Evolutionary conservation across 106 monocot genomes (phyloP).

Genomic region (Dendrobium nobile): DNA sequence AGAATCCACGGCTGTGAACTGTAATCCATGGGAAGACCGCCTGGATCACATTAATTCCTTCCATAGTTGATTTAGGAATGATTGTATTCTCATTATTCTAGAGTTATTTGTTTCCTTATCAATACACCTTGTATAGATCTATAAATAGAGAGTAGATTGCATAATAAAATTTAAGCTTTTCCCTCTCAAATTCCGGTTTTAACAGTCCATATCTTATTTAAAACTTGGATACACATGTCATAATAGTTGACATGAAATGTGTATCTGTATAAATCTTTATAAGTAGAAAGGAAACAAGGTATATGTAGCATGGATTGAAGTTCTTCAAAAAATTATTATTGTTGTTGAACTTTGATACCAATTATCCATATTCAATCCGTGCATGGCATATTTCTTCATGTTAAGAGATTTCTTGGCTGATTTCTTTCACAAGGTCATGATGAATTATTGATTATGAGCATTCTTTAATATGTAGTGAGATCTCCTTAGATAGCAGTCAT

Average conservation of each 20-base stretch:
- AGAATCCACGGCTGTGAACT: too few species aligned
- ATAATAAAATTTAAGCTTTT: too few species aligned
- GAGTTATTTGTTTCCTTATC: too few species aligned
- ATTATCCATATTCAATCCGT: neutral
- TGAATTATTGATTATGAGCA: constrained; percentile 7
- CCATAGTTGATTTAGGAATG: too few species aligned
- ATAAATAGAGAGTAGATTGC: too few species aligned
- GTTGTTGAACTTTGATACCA: neutral
- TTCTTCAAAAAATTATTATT: neutral
- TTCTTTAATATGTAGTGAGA: constrained; percentile 6
- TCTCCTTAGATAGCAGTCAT: neutral
- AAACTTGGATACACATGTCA: neutral
- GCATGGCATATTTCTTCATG: neutral
- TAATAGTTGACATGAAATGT: neutral
- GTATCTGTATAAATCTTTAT: neutral
- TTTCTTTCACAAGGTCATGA: neutral
- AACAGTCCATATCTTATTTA: neutral
- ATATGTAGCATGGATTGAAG: neutral
- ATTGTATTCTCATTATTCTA: too few species aligned
- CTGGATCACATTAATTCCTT: too few species aligned
- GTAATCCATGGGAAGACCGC: too few species aligned
- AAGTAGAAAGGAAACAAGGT: neutral
- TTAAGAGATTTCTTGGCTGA: neutral
- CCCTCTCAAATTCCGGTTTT: too few species aligned
- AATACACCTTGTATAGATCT: too few species aligned